Evolutionary conservation across 305 asterid species (phyloP), one percentile per base, ranked within the genome.

Genomic region (Solanum hybrid): DNA sequence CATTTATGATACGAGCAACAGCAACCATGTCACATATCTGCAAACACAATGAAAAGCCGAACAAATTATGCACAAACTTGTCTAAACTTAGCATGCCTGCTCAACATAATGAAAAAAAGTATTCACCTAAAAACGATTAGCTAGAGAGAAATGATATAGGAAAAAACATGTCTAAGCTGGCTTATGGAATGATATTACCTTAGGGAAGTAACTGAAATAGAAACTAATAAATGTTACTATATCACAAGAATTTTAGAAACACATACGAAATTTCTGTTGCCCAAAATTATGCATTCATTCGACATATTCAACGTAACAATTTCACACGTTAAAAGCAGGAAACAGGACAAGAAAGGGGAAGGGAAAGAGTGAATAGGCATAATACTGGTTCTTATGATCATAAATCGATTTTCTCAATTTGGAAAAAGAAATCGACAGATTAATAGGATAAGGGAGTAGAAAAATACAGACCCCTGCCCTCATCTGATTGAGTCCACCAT

Each of bases 1-100:
- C 99, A 93, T 97, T 96, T 91, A 97, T 93, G 76, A 97, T 93
- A 71, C 96, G 98, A 81, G 99, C 98, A 91, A 97, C 96, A 90
- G 97, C 99, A 92, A 97, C 99, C 99, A 96, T 97, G 92, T 97
- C 99, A 88, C 99, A 96, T 91, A 97, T 97, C 99, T 97, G 93
- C 94, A 92, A 40, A 80, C 31, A 40, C 35, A 40, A 38, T 80
- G 86, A 26, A 4, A 24, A 24, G 6, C 24, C 24, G 5, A 26
- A 80, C 64, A 16, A 77, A 46, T 46, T 46, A 46, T 46, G 60
- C 60, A 46, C 60, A 46, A 5, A 46, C 60, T 46, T 46, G 60
- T 46, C 60, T 46, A 46, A 46, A 46, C 60, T 46, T 46, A 46
- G 60, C 20, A 46, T 46, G 60, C 7, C 60, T 42, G 60, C 3